Evolutionary conservation across 2,329 filamentous ascomycete species (phyloP).

Genomic region (Cytospora paraplurivora): DNA sequence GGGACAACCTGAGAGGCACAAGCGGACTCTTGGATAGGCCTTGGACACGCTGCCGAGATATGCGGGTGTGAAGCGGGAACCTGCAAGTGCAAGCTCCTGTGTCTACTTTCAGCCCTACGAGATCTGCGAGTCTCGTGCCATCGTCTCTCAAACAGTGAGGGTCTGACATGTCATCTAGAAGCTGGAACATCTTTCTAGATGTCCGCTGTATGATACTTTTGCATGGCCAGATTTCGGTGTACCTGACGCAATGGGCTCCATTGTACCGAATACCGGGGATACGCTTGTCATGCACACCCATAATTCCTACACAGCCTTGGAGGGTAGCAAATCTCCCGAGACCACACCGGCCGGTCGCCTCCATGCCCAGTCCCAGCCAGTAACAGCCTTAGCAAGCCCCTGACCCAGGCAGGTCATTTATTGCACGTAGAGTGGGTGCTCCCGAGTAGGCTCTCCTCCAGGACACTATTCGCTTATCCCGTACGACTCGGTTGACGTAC

Average conservation of each 20-base stretch:
- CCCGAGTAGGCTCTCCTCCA: constrained; percentile 23
- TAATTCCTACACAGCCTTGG: constrained; percentile 18
- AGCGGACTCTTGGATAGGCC: constrained; percentile 11
- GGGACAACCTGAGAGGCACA: background rate
- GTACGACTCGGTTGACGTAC: constrained; percentile 10
- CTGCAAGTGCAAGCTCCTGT: constrained; percentile 17
- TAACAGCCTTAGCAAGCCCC: constrained; percentile 25
- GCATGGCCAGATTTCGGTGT: constrained; percentile 1
- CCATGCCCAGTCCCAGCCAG: constrained; percentile 11
- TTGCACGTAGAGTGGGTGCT: constrained; percentile 14
- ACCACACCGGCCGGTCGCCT: constrained; percentile 19
- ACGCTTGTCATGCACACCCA: constrained; percentile 17
- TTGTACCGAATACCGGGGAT: background rate
- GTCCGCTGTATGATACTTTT: background rate
- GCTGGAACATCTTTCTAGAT: constrained; percentile 11
- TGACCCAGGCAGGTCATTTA: constrained; percentile 22
- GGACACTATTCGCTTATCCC: constrained; percentile 15
- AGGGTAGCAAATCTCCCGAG: constrained; percentile 23
- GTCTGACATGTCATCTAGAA: background rate
- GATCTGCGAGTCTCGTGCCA: constrained; percentile 8
- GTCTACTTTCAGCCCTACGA: constrained; percentile 28
- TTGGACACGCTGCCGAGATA: constrained; percentile 23
- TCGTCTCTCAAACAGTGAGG: background rate
- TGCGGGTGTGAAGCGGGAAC: constrained; percentile 19
- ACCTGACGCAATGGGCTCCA: background rate